Conservation (phyloP, 495 filamentous ascomycete genomes). For the Trichoderma virens region DNA sequence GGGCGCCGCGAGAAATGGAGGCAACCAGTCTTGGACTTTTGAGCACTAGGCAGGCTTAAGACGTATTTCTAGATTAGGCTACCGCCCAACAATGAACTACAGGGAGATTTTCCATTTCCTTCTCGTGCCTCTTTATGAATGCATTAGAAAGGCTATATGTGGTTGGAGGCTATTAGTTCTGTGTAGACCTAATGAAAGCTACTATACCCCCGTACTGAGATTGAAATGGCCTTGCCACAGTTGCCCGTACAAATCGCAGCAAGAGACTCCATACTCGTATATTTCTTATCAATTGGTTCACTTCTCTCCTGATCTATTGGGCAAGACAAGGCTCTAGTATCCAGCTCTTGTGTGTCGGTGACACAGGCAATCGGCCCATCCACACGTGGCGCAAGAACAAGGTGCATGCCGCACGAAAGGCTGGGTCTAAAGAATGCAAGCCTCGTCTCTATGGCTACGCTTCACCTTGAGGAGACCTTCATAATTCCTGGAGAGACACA, state of each 20-base stretch:
- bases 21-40: neutral
- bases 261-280: too few species aligned
- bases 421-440: neutral
- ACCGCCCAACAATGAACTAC: neutral
- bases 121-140: too few species aligned
- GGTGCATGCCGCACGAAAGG: neutral
- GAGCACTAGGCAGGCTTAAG: neutral
- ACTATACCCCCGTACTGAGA: too few species aligned
- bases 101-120: too few species aligned
- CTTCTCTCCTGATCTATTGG: too few species aligned
- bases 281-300: too few species aligned
- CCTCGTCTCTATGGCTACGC: neutral
- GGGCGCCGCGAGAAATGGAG: neutral
- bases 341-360: neutral
- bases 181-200: too few species aligned
- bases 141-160: too few species aligned
- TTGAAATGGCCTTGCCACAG: too few species aligned
- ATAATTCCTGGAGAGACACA: neutral
- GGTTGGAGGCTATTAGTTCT: too few species aligned
- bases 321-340: too few species aligned
- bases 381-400: neutral
- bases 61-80: neutral
- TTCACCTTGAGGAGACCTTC: neutral
- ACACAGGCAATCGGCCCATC: conserved; percentile 1
- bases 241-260: too few species aligned